Evolutionary conservation across 2,329 filamentous ascomycete genomes (phyloP), one percentile per base, ranked within the genome.

Genomic region (Trichoderma aggressivum): DNA sequence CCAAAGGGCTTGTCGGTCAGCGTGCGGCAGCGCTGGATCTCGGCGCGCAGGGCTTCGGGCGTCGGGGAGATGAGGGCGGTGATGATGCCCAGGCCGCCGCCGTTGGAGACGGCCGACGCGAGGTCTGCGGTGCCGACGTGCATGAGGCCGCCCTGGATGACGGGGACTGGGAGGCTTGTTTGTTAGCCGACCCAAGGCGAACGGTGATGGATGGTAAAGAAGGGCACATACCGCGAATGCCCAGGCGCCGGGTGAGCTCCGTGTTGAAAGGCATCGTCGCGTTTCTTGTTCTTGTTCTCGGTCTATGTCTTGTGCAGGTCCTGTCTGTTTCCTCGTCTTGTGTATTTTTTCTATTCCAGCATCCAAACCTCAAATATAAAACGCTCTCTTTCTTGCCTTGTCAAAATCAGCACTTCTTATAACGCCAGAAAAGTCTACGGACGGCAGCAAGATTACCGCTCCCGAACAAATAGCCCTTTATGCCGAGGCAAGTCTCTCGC

Each of bases 41-140:
- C 96, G 79, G 93, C 92, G 81, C 95, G 94, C 70, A 99, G 90
- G 79, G 93, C 94, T 81, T 94, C 93, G 61, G 96, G 95, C 18
- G 92, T 92, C 39, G 96, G 93, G 88, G 97, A 97, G 68, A 97
- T 98, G 78, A 98, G 90, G 61, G 92, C 93, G 34, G 93, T 96
- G 81, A 96, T 87, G 79, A 96, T 90, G 77, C 93, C 93, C 69
- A 96, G 86, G 61, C 92, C 93, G 75, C 93, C 93, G n/a, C 92
- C 91, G 81, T 94, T 93, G 79, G 89, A 91, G 74, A 94, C 92
- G 74, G 92, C 91, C 62, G 90, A 87, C 73, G 92, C 92, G 75
- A 94, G 85, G 80, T 93, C 91, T 64, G 93, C 93, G 77, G 93
- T 94, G 71, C 93, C 93, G 74, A 94, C 89, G 87, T 92, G 91